phyloP scores from a whole-genome alignment of 768 basidiomycete genomes.

The Neoboletus brunneissimus region DNA sequence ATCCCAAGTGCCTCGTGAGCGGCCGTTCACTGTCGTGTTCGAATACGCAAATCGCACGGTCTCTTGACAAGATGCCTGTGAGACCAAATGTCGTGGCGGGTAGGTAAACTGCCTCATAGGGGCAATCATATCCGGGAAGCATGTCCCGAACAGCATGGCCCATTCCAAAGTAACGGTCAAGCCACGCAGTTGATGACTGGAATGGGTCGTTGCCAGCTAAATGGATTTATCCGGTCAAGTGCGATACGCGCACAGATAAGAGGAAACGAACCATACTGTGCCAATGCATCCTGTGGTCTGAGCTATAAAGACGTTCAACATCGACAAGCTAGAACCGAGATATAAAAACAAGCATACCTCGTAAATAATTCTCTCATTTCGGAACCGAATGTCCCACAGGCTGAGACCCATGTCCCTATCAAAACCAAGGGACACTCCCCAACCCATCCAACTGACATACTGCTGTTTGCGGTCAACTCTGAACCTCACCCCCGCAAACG shows the following conservation, averaged over 20 bases:
- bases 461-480: constrained; percentile 49
- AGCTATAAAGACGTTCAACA: constrained; percentile 34
- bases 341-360: constrained; percentile 36
- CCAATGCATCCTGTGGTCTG: constrained; percentile 59
- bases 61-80: constrained; percentile 41
- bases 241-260: background rate
- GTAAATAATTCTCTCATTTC: constrained; percentile 58
- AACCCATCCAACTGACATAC: constrained; percentile 69
- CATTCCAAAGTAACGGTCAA: constrained; percentile 66
- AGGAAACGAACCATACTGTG: constrained; percentile 47
- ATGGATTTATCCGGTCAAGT: background rate
- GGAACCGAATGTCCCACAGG: constrained; percentile 59
- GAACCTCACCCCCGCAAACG: constrained; percentile 58
- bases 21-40: constrained; percentile 60
- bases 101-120: constrained; percentile 57
- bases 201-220: constrained; percentile 59
- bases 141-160: constrained; percentile 54
- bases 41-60: constrained; percentile 63
- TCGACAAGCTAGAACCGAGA: background rate
- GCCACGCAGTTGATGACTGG: constrained; percentile 59
- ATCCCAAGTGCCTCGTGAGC: constrained; percentile 56
- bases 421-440: constrained; percentile 59
- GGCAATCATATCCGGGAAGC: constrained; percentile 68
- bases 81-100: constrained; percentile 53
- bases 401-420: constrained; percentile 65